Conservation (phyloP, 306 rosid species). For the Citrullus amarus region DNA sequence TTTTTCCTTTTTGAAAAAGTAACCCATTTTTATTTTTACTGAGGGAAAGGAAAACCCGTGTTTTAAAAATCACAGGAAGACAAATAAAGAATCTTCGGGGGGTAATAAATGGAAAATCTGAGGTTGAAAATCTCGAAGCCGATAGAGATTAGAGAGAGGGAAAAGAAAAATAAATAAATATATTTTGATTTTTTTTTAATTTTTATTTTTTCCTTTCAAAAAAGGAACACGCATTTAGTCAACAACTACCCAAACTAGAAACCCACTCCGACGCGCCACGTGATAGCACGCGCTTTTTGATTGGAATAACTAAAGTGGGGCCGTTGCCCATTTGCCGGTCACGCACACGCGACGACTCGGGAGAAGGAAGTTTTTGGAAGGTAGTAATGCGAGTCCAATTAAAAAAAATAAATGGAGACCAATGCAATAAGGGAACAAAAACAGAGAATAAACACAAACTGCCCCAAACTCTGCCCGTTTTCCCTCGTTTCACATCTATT, state of each 20-base stretch:
- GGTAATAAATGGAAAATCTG: not conserved
- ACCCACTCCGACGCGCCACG: not conserved
- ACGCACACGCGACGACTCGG: not conserved
- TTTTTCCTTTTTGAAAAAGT: too few relatives aligned
- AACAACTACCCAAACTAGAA: not conserved
- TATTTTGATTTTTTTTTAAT: too few relatives aligned
- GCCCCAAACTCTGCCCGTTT: not conserved
- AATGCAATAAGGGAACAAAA: slow-evolving; percentile 2
- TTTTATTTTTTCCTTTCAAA: too few relatives aligned
- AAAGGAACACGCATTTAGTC: not conserved
- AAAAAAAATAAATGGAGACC: not conserved
- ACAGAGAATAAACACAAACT: slow-evolving; percentile 3
- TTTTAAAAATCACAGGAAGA: not conserved
- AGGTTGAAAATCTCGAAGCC: not conserved
- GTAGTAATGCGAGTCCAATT: not conserved
- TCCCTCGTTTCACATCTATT: not conserved
- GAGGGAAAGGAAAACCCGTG: not conserved
- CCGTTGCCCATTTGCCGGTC: not conserved
- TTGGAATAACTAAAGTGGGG: not conserved
- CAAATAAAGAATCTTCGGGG: not conserved
- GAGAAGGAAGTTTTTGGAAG: not conserved
- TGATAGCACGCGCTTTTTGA: not conserved
- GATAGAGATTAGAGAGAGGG: not conserved
- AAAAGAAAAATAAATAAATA: too few relatives aligned
- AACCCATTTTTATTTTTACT: not conserved